phyloP scores from a whole-genome alignment of 2,329 filamentous ascomycete species.

The Aspergillus sp. region DNA sequence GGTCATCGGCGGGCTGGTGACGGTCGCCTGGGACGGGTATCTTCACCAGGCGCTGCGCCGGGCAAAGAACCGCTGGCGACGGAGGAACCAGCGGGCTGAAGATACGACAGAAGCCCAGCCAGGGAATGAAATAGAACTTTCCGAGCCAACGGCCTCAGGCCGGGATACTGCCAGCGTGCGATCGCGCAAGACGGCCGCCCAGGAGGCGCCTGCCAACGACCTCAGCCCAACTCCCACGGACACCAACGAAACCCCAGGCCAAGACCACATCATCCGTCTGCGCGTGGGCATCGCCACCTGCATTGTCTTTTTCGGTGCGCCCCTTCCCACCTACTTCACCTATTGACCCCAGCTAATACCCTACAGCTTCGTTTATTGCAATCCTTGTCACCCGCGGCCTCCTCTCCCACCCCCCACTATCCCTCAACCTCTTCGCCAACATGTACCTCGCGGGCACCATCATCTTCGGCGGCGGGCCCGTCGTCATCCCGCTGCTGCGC shows the following conservation, averaged over 20 bases:
- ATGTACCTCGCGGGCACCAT: slow-evolving; percentile 72
- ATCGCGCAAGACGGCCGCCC: slow-evolving; percentile 7
- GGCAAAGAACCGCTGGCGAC: slow-evolving; percentile 21
- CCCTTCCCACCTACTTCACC: too few relatives aligned
- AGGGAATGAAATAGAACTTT: neutral
- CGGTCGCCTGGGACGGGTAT: slow-evolving; percentile 56
- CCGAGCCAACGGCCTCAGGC: neutral
- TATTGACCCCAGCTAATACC: too few relatives aligned
- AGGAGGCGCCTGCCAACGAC: too few relatives aligned
- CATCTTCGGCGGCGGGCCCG: slow-evolving; percentile 63
- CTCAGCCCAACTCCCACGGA: neutral
- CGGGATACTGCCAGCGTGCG: slow-evolving; percentile 10
- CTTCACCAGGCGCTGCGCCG: slow-evolving; percentile 47
- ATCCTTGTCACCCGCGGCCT: slow-evolving; percentile 52
- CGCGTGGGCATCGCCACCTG: slow-evolving; percentile 38
- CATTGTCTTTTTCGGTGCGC: slow-evolving; percentile 50
- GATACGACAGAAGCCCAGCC: slow-evolving; percentile 10
- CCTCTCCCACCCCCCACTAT: slow-evolving; percentile 37
- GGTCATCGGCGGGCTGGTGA: slow-evolving; percentile 51
- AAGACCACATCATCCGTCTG: slow-evolving; percentile 37
- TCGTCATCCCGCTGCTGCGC: slow-evolving; percentile 62
- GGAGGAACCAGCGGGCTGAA: slow-evolving; percentile 12
- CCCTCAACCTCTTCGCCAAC: slow-evolving; percentile 65
- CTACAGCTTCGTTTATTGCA: slow-evolving; percentile 51
- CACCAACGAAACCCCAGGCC: slow-evolving; percentile 12